A percentile compares a stretch with the other conserved stretches of the same genome.
Conservation (phyloP, 2,329 filamentous ascomycete genomes). For the Ophidiomyces ophidiicola region DNA sequence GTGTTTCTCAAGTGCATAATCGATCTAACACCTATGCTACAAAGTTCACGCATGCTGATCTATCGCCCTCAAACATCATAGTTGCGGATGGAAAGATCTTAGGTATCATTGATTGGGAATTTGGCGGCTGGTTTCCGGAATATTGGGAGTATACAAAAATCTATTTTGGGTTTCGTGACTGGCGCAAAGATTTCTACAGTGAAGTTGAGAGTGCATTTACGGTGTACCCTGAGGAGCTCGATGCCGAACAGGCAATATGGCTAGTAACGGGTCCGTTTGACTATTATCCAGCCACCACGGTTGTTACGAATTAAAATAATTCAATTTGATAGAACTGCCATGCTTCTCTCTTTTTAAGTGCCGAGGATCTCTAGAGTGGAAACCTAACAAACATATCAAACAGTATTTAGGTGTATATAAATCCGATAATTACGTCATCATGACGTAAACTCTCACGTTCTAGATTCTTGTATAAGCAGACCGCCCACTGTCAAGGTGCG, state of each 20-base stretch:
- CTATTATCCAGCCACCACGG: background rate
- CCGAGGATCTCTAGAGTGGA: too few species aligned
- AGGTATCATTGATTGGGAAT: conserved; percentile 12
- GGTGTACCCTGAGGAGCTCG: conserved; percentile 3
- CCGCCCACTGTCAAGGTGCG: background rate
- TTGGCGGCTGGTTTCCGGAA: conserved; percentile 4
- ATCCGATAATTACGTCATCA: conserved; percentile 5
- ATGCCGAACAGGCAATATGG: conserved; percentile 6
- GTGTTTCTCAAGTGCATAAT: conserved; percentile 1
- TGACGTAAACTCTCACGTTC: background rate
- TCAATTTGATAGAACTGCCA: too few species aligned
- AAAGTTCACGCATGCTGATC: conserved; percentile 26
- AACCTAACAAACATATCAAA: too few species aligned
- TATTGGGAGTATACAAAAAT: conserved; percentile 11
- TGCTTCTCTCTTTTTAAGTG: too few species aligned
- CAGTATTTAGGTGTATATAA: too few species aligned
- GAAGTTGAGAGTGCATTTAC: conserved; percentile 2
- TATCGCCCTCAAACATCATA: conserved; percentile 26
- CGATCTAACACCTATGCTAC: conserved; percentile 4
- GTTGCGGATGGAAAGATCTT: conserved; percentile 18
- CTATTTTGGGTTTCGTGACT: conserved; percentile 3
- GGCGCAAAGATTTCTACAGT: conserved; percentile 5
- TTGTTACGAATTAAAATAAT: too few species aligned
- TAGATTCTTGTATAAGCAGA: background rate
- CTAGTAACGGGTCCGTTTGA: conserved; percentile 2